These are phyloP conservation scores for Yamadazyma membranifaciens DNA, from an alignment of 1,139 yeast genomes.

Conservation along the genomic window DNA sequence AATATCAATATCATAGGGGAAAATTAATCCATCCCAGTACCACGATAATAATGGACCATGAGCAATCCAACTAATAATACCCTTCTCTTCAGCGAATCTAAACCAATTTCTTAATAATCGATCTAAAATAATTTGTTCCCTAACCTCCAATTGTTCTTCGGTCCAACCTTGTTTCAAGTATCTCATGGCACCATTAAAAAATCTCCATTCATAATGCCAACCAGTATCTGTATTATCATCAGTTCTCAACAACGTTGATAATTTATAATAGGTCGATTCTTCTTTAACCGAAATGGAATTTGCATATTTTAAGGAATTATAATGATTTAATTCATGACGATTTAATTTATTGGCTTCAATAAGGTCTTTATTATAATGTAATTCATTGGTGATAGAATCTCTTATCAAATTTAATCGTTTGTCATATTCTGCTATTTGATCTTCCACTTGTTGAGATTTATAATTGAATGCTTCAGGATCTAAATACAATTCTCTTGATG, in stretches of 20 bases:
- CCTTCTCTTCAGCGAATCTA: constrained; percentile 29
- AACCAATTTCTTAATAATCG: constrained; percentile 36
- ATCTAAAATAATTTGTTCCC: constrained; percentile 10
- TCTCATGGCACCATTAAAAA: constrained; percentile 33
- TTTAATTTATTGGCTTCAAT: constrained; percentile 11
- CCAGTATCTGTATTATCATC: constrained; percentile 31
- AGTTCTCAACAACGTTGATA: constrained; percentile 29
- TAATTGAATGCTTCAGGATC: constrained; percentile 23
- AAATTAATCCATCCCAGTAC: constrained; percentile 39
- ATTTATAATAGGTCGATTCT: constrained; percentile 31
- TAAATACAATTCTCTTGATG: constrained; percentile 15
- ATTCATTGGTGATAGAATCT: constrained; percentile 26
- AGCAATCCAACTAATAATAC: constrained; percentile 43
- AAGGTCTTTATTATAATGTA: constrained; percentile 18
- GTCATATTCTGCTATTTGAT: constrained; percentile 22
- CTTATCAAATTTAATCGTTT: constrained; percentile 17
- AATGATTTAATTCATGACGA: constrained; percentile 20
- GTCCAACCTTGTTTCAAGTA: constrained; percentile 34
- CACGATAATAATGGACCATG: constrained; percentile 50
- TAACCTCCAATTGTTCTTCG: constrained; percentile 24
- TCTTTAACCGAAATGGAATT: constrained; percentile 27
- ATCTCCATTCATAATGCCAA: constrained; percentile 43
- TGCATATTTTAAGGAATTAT: constrained; percentile 26
- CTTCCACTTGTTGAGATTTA: constrained; percentile 16
- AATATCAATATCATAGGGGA: constrained; percentile 37